Percentiles rank a stretch among this genome's conserved stretches.
phyloP scores from a whole-genome alignment of 2,329 filamentous ascomycete genomes.

The Ceratocystis cacaofunesta region DNA sequence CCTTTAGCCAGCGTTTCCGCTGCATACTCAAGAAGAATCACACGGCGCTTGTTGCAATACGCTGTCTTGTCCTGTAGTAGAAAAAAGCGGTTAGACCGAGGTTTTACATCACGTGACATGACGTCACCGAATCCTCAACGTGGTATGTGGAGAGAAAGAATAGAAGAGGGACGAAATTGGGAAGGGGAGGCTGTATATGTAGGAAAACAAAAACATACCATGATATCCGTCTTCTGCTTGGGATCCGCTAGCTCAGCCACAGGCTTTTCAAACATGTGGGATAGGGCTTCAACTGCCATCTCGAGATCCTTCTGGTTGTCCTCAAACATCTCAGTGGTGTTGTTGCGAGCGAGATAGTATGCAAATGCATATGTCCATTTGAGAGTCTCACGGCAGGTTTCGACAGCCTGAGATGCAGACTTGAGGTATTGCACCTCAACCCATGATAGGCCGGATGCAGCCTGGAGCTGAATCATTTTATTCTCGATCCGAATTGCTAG shows the following conservation, averaged over 20 bases:
- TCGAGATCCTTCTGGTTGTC: slow-evolving; percentile 98
- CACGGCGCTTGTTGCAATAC: slow-evolving; percentile 83
- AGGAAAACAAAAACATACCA: slow-evolving; percentile 30
- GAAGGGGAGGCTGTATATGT: not conserved
- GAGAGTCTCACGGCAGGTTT: slow-evolving; percentile 92
- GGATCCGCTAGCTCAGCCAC: slow-evolving; percentile 67
- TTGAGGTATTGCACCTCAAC: slow-evolving; percentile 98
- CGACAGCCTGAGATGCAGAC: slow-evolving; percentile 79
- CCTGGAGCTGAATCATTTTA: slow-evolving; percentile 96
- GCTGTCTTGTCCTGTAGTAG: slow-evolving; percentile 61
- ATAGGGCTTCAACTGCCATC: slow-evolving; percentile 89
- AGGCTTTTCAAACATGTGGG: slow-evolving; percentile 98
- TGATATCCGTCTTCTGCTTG: slow-evolving; percentile 94
- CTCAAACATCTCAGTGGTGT: slow-evolving; percentile 92
- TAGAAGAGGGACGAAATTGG: not conserved
- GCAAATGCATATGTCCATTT: slow-evolving; percentile 99
- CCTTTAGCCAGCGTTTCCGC: slow-evolving; percentile 82
- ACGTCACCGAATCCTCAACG: not conserved
- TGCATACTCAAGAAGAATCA: slow-evolving; percentile 83
- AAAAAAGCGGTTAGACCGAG: not conserved
- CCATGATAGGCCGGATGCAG: slow-evolving; percentile 91
- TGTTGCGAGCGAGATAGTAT: slow-evolving; percentile 92
- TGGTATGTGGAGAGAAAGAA: not conserved
- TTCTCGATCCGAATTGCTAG: slow-evolving; percentile 93
- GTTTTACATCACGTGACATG: slow-evolving; percentile 4